These are phyloP conservation scores for Hirsutella minnesotensis DNA, from an alignment of 2,329 filamentous ascomycete species.

Conservation along the genomic window DNA sequence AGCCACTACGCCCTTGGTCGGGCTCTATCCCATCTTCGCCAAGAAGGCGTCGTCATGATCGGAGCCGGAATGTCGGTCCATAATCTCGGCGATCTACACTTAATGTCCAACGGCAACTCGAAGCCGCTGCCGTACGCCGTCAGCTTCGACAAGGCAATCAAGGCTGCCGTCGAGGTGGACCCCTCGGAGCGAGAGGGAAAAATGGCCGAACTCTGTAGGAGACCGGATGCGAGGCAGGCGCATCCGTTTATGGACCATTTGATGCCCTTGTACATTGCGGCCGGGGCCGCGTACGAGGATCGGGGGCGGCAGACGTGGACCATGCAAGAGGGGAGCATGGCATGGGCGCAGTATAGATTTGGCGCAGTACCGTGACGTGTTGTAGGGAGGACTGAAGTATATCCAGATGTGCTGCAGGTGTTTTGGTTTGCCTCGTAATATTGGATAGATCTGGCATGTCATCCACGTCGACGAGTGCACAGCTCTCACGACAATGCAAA, in stretches of 20 bases:
- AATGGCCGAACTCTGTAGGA: conserved; percentile 25
- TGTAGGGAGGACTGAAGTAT: background rate
- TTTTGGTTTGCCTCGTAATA: background rate
- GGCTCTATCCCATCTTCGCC: conserved; percentile 52
- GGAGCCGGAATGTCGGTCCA: conserved; percentile 67
- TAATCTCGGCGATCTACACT: conserved; percentile 45
- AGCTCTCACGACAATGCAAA: background rate
- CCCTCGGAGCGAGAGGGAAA: conserved; percentile 23
- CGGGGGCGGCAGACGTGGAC: conserved; percentile 31
- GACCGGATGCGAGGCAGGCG: conserved; percentile 33
- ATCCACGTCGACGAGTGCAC: background rate
- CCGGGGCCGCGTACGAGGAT: conserved; percentile 32
- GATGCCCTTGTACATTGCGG: conserved; percentile 35
- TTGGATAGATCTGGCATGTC: background rate
- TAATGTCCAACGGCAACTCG: conserved; percentile 22
- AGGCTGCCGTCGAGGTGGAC: conserved; percentile 45
- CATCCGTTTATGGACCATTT: conserved; percentile 39
- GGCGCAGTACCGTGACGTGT: conserved; percentile 18
- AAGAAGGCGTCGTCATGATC: conserved; percentile 56
- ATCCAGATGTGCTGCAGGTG: background rate
- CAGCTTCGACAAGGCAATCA: conserved; percentile 56
- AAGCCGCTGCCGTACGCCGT: conserved; percentile 42
- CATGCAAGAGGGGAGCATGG: conserved; percentile 30
- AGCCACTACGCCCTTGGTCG: conserved; percentile 57
- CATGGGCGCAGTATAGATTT: conserved; percentile 36